Base-by-base conservation (phyloP, 1,284 basidiomycete genomes). In the Neonothopanus nambi region DNA sequence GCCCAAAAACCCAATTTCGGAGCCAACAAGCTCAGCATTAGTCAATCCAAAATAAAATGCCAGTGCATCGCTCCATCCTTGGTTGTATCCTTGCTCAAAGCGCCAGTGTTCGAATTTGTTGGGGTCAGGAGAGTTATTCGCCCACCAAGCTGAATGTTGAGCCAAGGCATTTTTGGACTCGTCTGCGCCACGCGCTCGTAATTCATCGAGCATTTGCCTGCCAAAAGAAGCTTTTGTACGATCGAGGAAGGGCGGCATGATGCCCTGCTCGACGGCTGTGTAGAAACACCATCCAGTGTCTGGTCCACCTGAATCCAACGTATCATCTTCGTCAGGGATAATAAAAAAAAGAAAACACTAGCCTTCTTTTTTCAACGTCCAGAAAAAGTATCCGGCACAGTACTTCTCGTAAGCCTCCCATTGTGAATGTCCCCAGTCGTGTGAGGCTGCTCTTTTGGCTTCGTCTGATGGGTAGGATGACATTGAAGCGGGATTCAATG, bases 351-450 rank as follows among this genome's bases (percentile, higher is more conserved):
- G n/a, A n/a, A n/a, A n/a, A n/a, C n/a, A 28, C 26, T 28, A 11
- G 11, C 26, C 53, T 36, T 55, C 53, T 42, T 55, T 55, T 36
- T 55, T 55, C 33, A 55, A 89, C 38, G 91, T 93, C 93, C 93
- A 96, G 69, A 89, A 95, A 72, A 85, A 95, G 80, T 82, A 91
- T 2, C 93, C 93, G 0, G 81, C 84, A 54, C 88, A 87, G 33
- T 72, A 66, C 51, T 70, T 67, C 58, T 93, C 88, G 59, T 81
- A 94, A 33, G 89, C 61, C 18, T 77, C 78, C 51, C 93, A 70
- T 68, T 95, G 85, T 9, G 89, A 85, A 15, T 74, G 67, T 3
- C 88, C 75, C 60, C 82, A 93, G 15, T 72, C 74, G 50, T 75
- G 69, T 33, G 52, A 47, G 57, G 76, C 69, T 65, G 75, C 68